Evolutionary conservation across 257 asterid genomes (phyloP), one percentile per base, ranked within the genome.

Genomic region (Nicotiana otophora): DNA sequence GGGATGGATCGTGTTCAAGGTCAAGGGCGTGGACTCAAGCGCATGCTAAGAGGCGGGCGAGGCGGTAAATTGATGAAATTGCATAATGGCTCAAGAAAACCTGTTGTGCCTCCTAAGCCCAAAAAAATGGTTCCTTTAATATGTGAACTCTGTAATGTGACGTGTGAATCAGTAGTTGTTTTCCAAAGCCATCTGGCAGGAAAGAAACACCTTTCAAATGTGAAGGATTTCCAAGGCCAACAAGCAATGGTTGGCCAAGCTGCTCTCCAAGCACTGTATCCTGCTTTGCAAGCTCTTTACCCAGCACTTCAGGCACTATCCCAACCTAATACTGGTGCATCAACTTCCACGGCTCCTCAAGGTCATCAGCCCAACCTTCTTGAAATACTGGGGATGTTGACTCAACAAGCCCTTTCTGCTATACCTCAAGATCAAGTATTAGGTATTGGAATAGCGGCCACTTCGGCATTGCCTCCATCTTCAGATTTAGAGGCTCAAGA

Each of bases 101-200:
- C 82, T 2, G 67, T 62, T 75, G 89, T 88, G 70, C 86, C 90
- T 53, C 84, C 88, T 42, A 89, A 87, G 85, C 91, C 94, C 51
- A 88, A 87, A 86, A 88, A 87, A 84, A 87, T 77, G 23, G 77
- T 88, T 39, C 92, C 96, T 60, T 84, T 92, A 79, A 88, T 89
- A 53, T 92, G 96, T 31, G 96, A 92, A 85, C 75, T 92, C 60
- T 92, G 96, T 68, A 86, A 89, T 5, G 91, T 89, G 3, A 89
- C 83, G 78, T 92, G 96, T 78, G 92, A 89, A 81, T 86, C 96
- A 12, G 60, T 34, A n/a, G 87, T 86, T 26, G 91, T 86, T 76
- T 92, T 90, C 84, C 94, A 90, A 66, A 86, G 90, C 48, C 96
- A 92, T 85, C 78, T 92, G 90, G 82, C 76, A n/a, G 96, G 96